A percentile compares a stretch with the other conserved stretches of the same genome.
Evolutionary conservation across 345 rosid genomes (phyloP).

Genomic region (Eutrema yunnanense): DNA sequence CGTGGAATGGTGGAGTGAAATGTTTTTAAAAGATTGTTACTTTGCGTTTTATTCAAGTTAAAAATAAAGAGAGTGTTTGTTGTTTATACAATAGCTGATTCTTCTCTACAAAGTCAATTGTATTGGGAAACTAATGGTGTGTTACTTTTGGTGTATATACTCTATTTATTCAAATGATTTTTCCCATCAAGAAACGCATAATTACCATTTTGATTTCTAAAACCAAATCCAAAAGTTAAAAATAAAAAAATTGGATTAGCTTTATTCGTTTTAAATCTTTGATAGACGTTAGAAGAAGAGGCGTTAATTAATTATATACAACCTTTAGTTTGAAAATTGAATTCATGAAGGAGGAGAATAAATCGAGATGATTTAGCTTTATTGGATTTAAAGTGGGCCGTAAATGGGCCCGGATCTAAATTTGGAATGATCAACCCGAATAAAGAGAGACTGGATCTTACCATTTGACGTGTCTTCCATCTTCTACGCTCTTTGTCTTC

Average conservation of each 20-base stretch:
- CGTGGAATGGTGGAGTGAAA: conserved; percentile 44
- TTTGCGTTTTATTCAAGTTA: conserved; percentile 2
- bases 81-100: background rate
- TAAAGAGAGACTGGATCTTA: conserved; percentile 17
- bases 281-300: background rate
- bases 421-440: conserved; percentile 13
- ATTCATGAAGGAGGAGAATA: background rate
- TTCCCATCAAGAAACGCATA: background rate
- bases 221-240: background rate
- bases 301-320: too few species aligned
- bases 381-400: conserved; percentile 17
- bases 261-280: background rate
- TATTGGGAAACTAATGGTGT: background rate
- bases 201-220: background rate
- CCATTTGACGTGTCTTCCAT: conserved; percentile 23
- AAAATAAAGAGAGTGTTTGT: background rate
- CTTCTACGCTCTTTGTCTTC: background rate
- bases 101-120: background rate
- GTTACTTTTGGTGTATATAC: background rate
- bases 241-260: background rate
- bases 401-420: conserved; percentile 16
- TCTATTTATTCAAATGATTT: background rate
- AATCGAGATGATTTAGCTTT: background rate
- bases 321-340: conserved; percentile 15
- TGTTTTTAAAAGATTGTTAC: background rate